Evolutionary conservation across 176 grass and related monocot genomes (phyloP).

Genomic region (Raddia distichophylla): DNA sequence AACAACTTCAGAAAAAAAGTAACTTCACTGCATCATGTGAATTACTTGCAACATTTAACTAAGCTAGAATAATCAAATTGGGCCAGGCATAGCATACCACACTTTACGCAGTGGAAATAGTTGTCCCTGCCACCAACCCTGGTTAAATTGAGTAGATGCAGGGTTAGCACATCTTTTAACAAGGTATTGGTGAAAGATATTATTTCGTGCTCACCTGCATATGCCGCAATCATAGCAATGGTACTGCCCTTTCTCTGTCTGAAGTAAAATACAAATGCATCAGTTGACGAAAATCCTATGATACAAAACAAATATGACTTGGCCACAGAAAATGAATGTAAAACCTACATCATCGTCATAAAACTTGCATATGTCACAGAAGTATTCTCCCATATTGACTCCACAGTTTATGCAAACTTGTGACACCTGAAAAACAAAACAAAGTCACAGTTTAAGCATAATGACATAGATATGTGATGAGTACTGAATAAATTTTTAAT

Average conservation of each 20-base stretch:
- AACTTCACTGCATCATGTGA: slow-evolving; percentile 3
- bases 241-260: slow-evolving; percentile 83
- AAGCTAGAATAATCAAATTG: slow-evolving; percentile 34
- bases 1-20: not conserved
- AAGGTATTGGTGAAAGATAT: slow-evolving; percentile 19
- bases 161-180: slow-evolving; percentile 17
- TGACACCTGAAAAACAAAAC: slow-evolving; percentile 61
- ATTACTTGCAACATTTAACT: slow-evolving; percentile 27
- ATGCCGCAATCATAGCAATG: slow-evolving; percentile 95
- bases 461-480: not conserved
- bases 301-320: slow-evolving; percentile 9
- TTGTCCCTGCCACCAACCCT: slow-evolving; percentile 97
- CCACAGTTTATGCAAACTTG: slow-evolving; percentile 88
- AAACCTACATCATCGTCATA: slow-evolving; percentile 91
- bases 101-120: slow-evolving; percentile 89
- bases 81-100: slow-evolving; percentile 63
- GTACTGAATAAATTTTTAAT: not conserved
- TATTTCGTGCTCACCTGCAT: slow-evolving; percentile 73
- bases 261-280: slow-evolving; percentile 42
- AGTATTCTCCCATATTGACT: slow-evolving; percentile 98
- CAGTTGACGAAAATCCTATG: slow-evolving; percentile 11
- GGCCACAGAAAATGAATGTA: slow-evolving; percentile 24
- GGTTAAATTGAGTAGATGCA: slow-evolving; percentile 44
- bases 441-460: slow-evolving; percentile 30
- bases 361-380: slow-evolving; percentile 91